phyloP scores from a whole-genome alignment of 2,329 filamentous ascomycete species.

The Graphium sp. region DNA sequence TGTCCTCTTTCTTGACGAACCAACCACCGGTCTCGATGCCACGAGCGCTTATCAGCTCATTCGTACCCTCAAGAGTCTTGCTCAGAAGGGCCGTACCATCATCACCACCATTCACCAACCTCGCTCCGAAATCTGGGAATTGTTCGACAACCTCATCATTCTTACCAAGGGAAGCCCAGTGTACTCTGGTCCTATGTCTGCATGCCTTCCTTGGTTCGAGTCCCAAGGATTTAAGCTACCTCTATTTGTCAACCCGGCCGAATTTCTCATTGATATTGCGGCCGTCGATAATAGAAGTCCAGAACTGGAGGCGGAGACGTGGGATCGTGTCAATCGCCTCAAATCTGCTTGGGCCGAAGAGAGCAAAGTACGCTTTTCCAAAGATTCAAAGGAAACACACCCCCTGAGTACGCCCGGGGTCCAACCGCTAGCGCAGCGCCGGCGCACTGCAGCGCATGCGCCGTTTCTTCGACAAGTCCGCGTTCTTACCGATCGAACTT shows the following conservation, averaged over 20 bases:
- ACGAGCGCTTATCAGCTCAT: conserved; percentile 63
- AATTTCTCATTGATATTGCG: conserved; percentile 58
- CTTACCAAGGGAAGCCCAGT: conserved; percentile 51
- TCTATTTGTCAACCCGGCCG: conserved; percentile 61
- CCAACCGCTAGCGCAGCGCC: conserved; percentile 3
- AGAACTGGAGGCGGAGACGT: conserved; percentile 44
- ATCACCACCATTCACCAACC: conserved; percentile 65
- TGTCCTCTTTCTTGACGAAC: conserved; percentile 63
- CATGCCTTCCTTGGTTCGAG: conserved; percentile 49
- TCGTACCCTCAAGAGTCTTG: conserved; percentile 50
- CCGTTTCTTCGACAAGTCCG: conserved; percentile 43
- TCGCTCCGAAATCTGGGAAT: conserved; percentile 61
- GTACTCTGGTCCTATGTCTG: conserved; percentile 43
- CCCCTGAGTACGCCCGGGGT: conserved; percentile 6
- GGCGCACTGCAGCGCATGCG: conserved; percentile 21
- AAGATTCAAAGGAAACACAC: too few relatives aligned
- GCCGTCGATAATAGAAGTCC: conserved; percentile 56
- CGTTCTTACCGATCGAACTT: conserved; percentile 51
- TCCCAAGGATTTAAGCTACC: conserved; percentile 43
- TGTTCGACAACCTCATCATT: conserved; percentile 58
- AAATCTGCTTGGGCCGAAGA: conserved; percentile 40
- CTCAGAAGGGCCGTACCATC: conserved; percentile 51
- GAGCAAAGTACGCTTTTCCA: conserved; percentile 11
- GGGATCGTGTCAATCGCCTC: conserved; percentile 41
- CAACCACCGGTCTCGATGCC: conserved; percentile 62